Evolutionary conservation across 768 basidiomycete genomes (phyloP).

Genomic region (Dacryopinax spathularia): DNA sequence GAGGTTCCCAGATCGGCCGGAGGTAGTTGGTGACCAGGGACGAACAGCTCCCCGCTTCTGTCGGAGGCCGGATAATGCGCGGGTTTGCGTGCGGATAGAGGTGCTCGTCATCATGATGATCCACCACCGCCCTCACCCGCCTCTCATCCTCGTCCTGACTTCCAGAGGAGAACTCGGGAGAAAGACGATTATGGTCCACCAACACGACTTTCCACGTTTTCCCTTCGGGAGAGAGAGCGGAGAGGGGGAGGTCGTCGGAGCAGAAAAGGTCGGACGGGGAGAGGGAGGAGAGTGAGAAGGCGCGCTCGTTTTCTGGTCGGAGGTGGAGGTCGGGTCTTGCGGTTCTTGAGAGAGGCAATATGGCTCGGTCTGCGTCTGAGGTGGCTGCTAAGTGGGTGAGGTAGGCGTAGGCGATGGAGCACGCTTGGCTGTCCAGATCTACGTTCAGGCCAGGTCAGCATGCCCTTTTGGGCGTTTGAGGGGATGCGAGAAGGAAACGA

Average conservation of each 20-base stretch:
- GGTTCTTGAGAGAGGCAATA: slow-evolving; percentile 64
- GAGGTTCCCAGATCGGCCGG: slow-evolving; percentile 19
- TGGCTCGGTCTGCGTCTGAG: slow-evolving; percentile 38
- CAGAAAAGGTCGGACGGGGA: slow-evolving; percentile 46
- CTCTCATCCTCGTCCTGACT: slow-evolving; percentile 26
- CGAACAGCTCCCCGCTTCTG: slow-evolving; percentile 56
- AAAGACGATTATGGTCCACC: slow-evolving; percentile 80
- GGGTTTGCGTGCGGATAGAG: slow-evolving; percentile 48
- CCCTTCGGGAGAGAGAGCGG: slow-evolving; percentile 31
- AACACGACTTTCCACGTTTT: no score
- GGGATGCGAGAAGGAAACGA: background rate
- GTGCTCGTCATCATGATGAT: slow-evolving; percentile 84
- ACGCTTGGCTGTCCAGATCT: slow-evolving; percentile 88
- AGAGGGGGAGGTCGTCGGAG: slow-evolving; percentile 44
- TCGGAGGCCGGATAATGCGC: slow-evolving; percentile 44
- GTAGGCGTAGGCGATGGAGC: slow-evolving; percentile 74
- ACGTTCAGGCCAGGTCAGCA: background rate
- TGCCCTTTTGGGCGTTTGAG: background rate
- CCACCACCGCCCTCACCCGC: slow-evolving; percentile 63
- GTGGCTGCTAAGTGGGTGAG: slow-evolving; percentile 46
- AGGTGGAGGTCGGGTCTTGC: slow-evolving; percentile 53
- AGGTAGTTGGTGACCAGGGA: slow-evolving; percentile 46
- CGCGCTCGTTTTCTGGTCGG: slow-evolving; percentile 77
- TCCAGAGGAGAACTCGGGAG: slow-evolving; percentile 28
- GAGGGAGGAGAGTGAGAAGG: slow-evolving; percentile 47